phyloP scores from a whole-genome alignment of 2,329 filamentous ascomycete species.

The Alternaria sp. region DNA sequence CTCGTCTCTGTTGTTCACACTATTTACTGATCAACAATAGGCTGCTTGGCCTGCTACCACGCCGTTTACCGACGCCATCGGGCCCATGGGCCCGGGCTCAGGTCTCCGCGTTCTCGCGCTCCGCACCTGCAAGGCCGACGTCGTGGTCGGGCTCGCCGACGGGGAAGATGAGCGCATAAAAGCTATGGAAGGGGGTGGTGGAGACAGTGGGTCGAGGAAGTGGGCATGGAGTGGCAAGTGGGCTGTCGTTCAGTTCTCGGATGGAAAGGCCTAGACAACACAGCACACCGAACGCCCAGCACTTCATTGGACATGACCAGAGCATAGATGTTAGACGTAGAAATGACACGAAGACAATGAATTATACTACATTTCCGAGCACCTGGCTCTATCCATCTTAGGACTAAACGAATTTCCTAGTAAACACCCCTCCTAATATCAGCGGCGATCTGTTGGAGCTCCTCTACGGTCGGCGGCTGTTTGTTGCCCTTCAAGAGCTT shows the following conservation, averaged over 20 bases:
- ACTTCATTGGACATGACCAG: neutral
- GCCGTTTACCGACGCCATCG: slow-evolving; percentile 83
- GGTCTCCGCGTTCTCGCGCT: slow-evolving; percentile 86
- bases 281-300: neutral
- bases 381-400: neutral
- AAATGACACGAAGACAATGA: neutral
- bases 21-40: slow-evolving; percentile 52
- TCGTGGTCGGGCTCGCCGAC: slow-evolving; percentile 84
- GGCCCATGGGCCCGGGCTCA: slow-evolving; percentile 81
- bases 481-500: slow-evolving; percentile 5
- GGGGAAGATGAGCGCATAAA: slow-evolving; percentile 86
- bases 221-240: slow-evolving; percentile 98
- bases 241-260: slow-evolving; percentile 89
- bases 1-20: neutral
- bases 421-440: slow-evolving; percentile 33
- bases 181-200: slow-evolving; percentile 73
- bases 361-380: neutral
- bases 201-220: slow-evolving; percentile 73
- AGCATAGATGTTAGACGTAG: neutral
- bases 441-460: slow-evolving; percentile 33
- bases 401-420: neutral
- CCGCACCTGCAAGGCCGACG: slow-evolving; percentile 95
- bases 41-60: slow-evolving; percentile 87
- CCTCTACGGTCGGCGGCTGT: slow-evolving; percentile 31
- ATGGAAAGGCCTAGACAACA: slow-evolving; percentile 63